Conservation (phyloP, 2,329 filamentous ascomycete species). For the Raffaelea arxii region DNA sequence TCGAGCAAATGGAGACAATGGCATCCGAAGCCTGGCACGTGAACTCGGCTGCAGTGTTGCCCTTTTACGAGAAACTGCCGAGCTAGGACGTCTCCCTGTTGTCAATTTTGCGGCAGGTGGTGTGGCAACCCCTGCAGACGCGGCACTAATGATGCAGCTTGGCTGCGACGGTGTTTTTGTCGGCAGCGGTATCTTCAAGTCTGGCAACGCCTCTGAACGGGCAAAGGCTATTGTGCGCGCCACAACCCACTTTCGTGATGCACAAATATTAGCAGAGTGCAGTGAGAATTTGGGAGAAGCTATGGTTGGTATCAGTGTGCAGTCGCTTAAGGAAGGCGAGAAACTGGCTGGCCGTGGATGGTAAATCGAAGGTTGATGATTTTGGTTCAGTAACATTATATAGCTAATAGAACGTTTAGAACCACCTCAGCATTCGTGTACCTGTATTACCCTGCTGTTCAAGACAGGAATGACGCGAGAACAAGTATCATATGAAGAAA, state of each 20-base stretch:
- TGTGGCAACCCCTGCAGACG: slow-evolving; percentile 96
- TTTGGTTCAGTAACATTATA: no score
- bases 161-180: slow-evolving; percentile 98
- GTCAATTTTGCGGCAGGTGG: slow-evolving; percentile 99
- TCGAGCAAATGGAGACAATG: slow-evolving; percentile 37
- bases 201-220: slow-evolving; percentile 77
- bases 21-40: slow-evolving; percentile 63
- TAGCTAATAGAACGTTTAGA: no score
- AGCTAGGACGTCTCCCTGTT: slow-evolving; percentile 80
- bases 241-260: slow-evolving; percentile 80
- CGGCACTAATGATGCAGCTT: slow-evolving; percentile 95
- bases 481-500: no score
- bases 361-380: no score
- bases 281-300: slow-evolving; percentile 89
- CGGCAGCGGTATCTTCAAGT: slow-evolving; percentile 95
- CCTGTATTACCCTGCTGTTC: no score
- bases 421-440: no score
- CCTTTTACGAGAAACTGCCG: slow-evolving; percentile 76
- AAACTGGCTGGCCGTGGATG: neutral
- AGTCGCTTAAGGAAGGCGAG: neutral
- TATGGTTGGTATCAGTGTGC: slow-evolving; percentile 82
- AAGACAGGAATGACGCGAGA: no score
- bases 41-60: slow-evolving; percentile 70
- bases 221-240: slow-evolving; percentile 93
- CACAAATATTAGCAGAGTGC: slow-evolving; percentile 77